Conservation (phyloP, 1,284 basidiomycete species). For the Rhodotorula sp. region DNA sequence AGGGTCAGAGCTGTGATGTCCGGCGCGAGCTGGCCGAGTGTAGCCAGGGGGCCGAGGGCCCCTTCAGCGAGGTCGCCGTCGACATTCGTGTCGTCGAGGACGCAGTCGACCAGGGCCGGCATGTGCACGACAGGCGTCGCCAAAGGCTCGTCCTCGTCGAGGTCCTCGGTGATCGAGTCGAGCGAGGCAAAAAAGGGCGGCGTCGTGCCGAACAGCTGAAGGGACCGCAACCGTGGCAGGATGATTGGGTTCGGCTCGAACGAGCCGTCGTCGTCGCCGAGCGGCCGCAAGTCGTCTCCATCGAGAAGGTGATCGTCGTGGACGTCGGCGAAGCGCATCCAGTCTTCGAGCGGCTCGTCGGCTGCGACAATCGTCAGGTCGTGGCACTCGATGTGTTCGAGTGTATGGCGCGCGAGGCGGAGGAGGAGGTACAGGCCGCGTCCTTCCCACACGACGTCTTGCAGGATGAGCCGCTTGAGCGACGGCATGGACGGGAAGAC, state of each 20-base stretch:
- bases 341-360: conserved; percentile 9
- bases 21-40: conserved; percentile 28
- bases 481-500: conserved; percentile 13
- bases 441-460: conserved; percentile 43
- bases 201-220: conserved; percentile 2
- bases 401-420: conserved; percentile 27
- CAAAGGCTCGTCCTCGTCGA: not conserved
- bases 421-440: conserved; percentile 49
- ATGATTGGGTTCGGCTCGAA: conserved; percentile 20
- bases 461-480: not conserved
- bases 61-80: conserved; percentile 8
- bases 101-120: conserved; percentile 16
- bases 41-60: conserved; percentile 5
- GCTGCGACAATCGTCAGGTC: conserved; percentile 2
- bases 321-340: conserved; percentile 7
- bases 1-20: conserved; percentile 8
- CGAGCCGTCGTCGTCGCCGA: not conserved
- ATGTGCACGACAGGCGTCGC: conserved; percentile 34
- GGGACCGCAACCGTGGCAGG: conserved; percentile 6
- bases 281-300: not conserved
- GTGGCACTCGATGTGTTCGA: conserved; percentile 3
- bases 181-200: conserved; percentile 23
- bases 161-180: conserved; percentile 1
- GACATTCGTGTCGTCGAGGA: conserved; percentile 7
- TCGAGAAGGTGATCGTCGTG: conserved; percentile 8